Conservation (phyloP, 1,284 basidiomycete species). For the Wolfiporia cocos region DNA sequence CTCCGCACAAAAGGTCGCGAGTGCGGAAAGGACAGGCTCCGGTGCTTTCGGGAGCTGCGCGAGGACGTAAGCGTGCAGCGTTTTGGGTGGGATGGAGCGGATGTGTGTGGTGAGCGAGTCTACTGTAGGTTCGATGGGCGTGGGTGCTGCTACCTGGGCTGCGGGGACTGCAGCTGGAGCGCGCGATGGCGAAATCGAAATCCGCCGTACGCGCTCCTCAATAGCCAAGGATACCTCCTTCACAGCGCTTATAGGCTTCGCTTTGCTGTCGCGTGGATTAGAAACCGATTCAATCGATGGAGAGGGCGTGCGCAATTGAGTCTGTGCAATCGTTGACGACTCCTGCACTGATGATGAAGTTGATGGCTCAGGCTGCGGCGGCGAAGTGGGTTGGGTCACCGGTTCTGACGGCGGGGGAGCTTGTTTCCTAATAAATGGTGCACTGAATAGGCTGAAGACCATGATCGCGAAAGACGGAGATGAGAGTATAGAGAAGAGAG, state of each 20-base stretch:
- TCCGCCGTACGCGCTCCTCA: conserved; percentile 14
- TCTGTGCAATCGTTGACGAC: conserved; percentile 8
- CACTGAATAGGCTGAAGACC: conserved; percentile 45
- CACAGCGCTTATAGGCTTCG: too few species aligned
- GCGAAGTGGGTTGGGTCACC: conserved; percentile 10
- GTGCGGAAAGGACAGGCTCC: conserved; percentile 28
- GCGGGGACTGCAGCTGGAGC: too few species aligned
- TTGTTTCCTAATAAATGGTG: conserved; percentile 24
- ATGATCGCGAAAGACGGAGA: conserved; percentile 21
- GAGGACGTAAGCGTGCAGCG: conserved; percentile 56
- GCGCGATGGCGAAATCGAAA: conserved; percentile 15
- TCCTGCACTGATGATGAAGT: not conserved
- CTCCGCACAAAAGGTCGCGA: conserved; percentile 49
- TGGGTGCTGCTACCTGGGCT: conserved; percentile 10
- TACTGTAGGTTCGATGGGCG: conserved; percentile 26
- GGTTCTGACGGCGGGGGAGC: conserved; percentile 10
- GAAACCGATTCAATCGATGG: conserved; percentile 36
- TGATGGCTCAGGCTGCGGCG: conserved; percentile 5
- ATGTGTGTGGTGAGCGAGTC: conserved; percentile 44
- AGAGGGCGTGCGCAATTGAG: conserved; percentile 46
- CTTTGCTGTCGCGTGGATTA: too few species aligned
- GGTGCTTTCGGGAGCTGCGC: conserved; percentile 33
- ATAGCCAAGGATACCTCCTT: too few species aligned
- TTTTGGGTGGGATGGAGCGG: conserved; percentile 57
- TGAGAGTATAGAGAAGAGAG: conserved; percentile 1